Evolutionary conservation across 257 asterid species (phyloP), one percentile per base, ranked within the genome.

Genomic region (Primulina eburnea): DNA sequence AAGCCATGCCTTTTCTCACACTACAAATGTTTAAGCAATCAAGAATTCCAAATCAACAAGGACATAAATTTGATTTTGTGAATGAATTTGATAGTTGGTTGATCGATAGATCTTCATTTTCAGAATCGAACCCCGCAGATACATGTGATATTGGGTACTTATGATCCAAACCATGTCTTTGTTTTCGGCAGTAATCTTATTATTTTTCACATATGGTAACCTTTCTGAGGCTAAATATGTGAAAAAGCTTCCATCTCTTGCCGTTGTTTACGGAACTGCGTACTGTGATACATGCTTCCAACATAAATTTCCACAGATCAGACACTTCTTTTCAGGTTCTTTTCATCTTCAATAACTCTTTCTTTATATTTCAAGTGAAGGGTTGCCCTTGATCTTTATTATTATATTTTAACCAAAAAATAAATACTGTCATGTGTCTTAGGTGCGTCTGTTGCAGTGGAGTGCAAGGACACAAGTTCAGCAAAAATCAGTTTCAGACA

Each of bases 361-460:
- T 8, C 18, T 1, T 50, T 50, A 17, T 4, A 17, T 50, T 50
- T 50, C 20, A 50, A 50, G 1, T 50, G 1, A 14, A 50, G 20
- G 57, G 55, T 50, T 14, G 55, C 55, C 55, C 21, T 50, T 4
- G 20, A 17, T 16, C 3, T n/a, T 35, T 63, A 35, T 18, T 24
- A 6, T 61, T 29, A n/a, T 28, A 18, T 28, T 32, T 35, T 67
- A 12, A 7, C 30, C 4, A 40, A 40, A 20, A 50, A n/a, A 7
- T 7, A 7, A 0, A 10, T 24, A 4, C 2, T 65, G 18, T 71
- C 30, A 21, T 69, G 14, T 18, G 6, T 68, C 21, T n/a, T 52
- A 92, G 98, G 98, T 70, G 98, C 98, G 52, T 71, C 90, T 2
- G 93, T 90, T 62, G 91, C 80, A 4, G 86, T 92, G 30, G 92